phyloP scores from a whole-genome alignment of 2,329 filamentous ascomycete genomes.

The Hirsutella minnesotensis region DNA sequence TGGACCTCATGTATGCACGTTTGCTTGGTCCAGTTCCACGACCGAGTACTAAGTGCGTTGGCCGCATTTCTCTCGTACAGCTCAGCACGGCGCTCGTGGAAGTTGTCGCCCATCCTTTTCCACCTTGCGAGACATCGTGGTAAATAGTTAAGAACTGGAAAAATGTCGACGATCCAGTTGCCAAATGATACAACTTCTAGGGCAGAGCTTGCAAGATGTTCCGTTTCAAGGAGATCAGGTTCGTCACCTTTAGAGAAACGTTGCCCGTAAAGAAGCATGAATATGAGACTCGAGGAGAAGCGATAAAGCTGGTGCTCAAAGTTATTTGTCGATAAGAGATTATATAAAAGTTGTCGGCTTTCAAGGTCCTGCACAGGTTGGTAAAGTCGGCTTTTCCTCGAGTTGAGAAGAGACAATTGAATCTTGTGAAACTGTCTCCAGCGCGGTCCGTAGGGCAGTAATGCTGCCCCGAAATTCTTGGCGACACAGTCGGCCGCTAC shows the following conservation, averaged over 20 bases:
- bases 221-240: constrained; percentile 11
- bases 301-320: constrained; percentile 21
- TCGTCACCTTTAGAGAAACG: constrained; percentile 17
- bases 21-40: constrained; percentile 5
- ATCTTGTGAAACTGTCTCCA: constrained; percentile 26
- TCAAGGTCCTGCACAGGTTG: constrained; percentile 31
- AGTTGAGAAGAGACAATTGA: constrained; percentile 20
- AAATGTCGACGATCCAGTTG: constrained; percentile 25
- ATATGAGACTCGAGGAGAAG: constrained; percentile 23
- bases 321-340: constrained; percentile 21
- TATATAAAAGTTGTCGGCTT: constrained; percentile 28
- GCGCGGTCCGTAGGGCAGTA: constrained; percentile 27
- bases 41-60: background rate
- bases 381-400: constrained; percentile 20
- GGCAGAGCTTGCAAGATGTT: constrained; percentile 14
- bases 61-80: background rate
- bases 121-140: constrained; percentile 23
- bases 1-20: background rate
- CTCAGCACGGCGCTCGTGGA: constrained; percentile 20
- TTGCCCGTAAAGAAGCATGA: constrained; percentile 23
- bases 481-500: constrained; percentile 20
- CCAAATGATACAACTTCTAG: constrained; percentile 16
- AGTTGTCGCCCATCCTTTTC: constrained; percentile 18
- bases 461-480: constrained; percentile 24
- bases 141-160: constrained; percentile 28